Conservation (phyloP, 495 filamentous ascomycete genomes). For the Pseudomonodictys pantanalensis region DNA sequence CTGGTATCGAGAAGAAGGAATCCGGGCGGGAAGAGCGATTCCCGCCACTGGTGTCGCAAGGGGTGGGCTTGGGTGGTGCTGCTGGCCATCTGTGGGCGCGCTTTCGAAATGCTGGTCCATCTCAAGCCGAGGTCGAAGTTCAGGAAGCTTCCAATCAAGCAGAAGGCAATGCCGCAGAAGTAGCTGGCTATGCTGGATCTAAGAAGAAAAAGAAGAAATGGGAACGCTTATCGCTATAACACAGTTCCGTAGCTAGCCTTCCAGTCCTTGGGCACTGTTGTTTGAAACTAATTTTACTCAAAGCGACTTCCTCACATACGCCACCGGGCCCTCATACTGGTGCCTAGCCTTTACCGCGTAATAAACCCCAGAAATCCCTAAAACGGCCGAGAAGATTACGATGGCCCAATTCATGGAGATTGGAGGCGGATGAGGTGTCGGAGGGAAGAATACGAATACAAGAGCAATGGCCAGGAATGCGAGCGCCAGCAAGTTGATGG, state of each 20-base stretch:
- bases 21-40: neutral
- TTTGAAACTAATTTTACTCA: too few species aligned
- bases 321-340: slow-evolving; percentile 35
- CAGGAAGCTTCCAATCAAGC: neutral
- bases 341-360: slow-evolving; percentile 28
- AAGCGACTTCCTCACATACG: slow-evolving; percentile 29
- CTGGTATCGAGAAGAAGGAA: neutral
- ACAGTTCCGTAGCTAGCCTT: too few species aligned
- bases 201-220: slow-evolving; percentile 25
- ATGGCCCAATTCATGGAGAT: slow-evolving; percentile 33
- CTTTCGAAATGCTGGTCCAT: neutral
- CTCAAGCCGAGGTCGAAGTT: neutral
- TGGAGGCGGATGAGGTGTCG: slow-evolving; percentile 10
- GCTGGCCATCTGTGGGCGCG: neutral
- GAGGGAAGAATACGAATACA: slow-evolving; percentile 32
- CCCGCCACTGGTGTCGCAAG: neutral
- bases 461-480: slow-evolving; percentile 23
- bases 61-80: neutral
- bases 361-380: slow-evolving; percentile 20
- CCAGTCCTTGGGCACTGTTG: too few species aligned
- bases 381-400: slow-evolving; percentile 25
- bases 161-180: neutral
- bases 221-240: too few species aligned
- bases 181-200: too few species aligned
- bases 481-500: slow-evolving; percentile 29